These are phyloP conservation scores for Morella rubra DNA, from an alignment of 306 rosid species.

Conservation along the genomic window DNA sequence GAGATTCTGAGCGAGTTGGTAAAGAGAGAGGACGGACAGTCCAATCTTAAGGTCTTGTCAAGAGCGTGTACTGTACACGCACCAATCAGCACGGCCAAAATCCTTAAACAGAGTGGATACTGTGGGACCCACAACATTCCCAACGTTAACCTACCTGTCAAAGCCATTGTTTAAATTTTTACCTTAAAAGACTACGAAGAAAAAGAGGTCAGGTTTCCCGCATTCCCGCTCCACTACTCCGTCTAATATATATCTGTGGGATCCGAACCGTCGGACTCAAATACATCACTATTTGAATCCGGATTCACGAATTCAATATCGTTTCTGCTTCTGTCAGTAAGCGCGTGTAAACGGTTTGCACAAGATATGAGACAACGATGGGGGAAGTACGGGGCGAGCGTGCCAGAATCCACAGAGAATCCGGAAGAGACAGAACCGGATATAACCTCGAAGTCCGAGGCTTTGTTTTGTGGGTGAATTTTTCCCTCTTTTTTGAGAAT, in stretches of 20 bases:
- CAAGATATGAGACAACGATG: too few species aligned
- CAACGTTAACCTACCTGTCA: constrained; percentile 16
- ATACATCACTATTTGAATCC: too few species aligned
- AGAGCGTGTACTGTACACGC: constrained; percentile 13
- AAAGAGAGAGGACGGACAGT: not conserved
- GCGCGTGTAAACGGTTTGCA: not conserved
- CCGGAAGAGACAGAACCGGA: constrained; percentile 3
- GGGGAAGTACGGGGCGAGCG: not conserved
- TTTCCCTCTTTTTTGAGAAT: constrained; percentile 4
- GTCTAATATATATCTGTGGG: too few species aligned
- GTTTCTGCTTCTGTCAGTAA: too few species aligned
- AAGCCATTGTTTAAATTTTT: too few species aligned
- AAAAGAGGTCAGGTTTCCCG: not conserved
- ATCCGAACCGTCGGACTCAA: too few species aligned
- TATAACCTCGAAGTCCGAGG: constrained; percentile 46
- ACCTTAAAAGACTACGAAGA: too few species aligned
- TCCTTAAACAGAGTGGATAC: constrained; percentile 30
- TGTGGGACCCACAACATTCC: constrained; percentile 30
- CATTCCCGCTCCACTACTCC: too few species aligned
- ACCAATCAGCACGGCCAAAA: constrained; percentile 6
- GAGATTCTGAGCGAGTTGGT: not conserved
- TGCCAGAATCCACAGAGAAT: constrained; percentile 38
- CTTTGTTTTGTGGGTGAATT: constrained; percentile 8
- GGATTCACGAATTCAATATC: too few species aligned
- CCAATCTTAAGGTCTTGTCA: not conserved